These are phyloP conservation scores for Leishmania aethiopica DNA, from an alignment of 208 protist species.

Conservation along the genomic window DNA sequence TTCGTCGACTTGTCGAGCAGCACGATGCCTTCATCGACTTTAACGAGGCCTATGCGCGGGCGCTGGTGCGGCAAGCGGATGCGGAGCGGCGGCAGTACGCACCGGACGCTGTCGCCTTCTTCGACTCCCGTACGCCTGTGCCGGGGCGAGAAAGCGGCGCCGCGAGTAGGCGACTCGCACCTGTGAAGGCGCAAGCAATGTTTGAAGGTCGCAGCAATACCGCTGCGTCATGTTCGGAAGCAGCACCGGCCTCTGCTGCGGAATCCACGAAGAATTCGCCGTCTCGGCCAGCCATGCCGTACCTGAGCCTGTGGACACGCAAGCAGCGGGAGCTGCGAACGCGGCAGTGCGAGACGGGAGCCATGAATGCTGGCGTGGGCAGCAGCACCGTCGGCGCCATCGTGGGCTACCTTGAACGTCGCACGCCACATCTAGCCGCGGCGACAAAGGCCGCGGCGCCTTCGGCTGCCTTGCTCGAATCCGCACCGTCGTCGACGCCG, in stretches of 20 bases:
- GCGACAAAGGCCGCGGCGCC: not conserved
- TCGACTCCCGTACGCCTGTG: constrained; percentile 33
- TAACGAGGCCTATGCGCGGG: constrained; percentile 38
- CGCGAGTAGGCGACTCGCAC: not conserved
- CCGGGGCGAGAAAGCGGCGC: not conserved
- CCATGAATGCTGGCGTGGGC: not conserved
- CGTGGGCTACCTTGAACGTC: constrained; percentile 18
- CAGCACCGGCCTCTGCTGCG: not conserved
- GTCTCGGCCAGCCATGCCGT: constrained; percentile 8
- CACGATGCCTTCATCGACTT: constrained; percentile 66
- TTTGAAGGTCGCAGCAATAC: not conserved
- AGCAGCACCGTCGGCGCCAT: constrained; percentile 2
- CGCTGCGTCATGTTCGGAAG: not conserved
- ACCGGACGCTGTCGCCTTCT: constrained; percentile 38
- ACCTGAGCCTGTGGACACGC: constrained; percentile 16
- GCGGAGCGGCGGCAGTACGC: constrained; percentile 14
- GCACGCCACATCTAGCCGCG: not conserved
- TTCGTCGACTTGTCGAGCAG: constrained; percentile 54
- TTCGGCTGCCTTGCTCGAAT: not conserved
- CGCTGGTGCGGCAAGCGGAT: constrained; percentile 32
- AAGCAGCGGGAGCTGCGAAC: constrained; percentile 15
- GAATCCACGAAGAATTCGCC: not conserved
- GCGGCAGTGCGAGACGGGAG: constrained; percentile 1
- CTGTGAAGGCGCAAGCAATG: not conserved
- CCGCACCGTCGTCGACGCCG: not conserved